phyloP scores from a whole-genome alignment of 2,329 filamentous ascomycete genomes.

The Talaromyces amestolkiae region DNA sequence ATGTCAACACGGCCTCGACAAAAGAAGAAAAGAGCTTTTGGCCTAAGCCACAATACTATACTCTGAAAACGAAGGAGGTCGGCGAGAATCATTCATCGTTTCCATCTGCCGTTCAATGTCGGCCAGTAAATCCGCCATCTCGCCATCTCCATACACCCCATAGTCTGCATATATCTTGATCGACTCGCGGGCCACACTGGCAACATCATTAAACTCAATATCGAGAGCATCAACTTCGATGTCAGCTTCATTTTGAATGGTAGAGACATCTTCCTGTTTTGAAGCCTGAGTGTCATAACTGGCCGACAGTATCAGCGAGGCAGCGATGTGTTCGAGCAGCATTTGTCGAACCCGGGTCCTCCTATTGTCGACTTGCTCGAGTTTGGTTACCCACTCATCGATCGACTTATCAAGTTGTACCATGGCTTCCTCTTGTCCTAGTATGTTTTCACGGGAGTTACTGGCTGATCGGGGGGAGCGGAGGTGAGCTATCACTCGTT shows the following conservation, averaged over 20 bases:
- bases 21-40: neutral
- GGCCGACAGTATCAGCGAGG: slow-evolving; percentile 57
- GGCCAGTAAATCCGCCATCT: slow-evolving; percentile 64
- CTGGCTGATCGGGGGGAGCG: slow-evolving; percentile 67
- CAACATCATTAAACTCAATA: neutral
- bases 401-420: slow-evolving; percentile 74
- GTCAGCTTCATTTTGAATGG: slow-evolving; percentile 40
- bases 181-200: slow-evolving; percentile 47
- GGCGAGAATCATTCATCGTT: slow-evolving; percentile 33
- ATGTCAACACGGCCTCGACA: neutral
- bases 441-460: slow-evolving; percentile 70
- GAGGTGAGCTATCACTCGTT: slow-evolving; percentile 73
- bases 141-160: slow-evolving; percentile 62
- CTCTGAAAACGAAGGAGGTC: slow-evolving; percentile 15
- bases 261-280: slow-evolving; percentile 58
- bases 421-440: slow-evolving; percentile 77
- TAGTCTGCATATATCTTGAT: slow-evolving; percentile 65
- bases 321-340: slow-evolving; percentile 76
- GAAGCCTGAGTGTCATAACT: slow-evolving; percentile 23
- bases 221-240: slow-evolving; percentile 2
- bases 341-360: slow-evolving; percentile 74
- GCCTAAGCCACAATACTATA: neutral
- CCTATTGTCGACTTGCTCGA: slow-evolving; percentile 77
- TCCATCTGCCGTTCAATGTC: slow-evolving; percentile 64
- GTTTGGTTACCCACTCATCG: slow-evolving; percentile 75